These are phyloP conservation scores for Cladosporium sp. DNA, from an alignment of 2,329 filamentous ascomycete species.

Conservation along the genomic window DNA sequence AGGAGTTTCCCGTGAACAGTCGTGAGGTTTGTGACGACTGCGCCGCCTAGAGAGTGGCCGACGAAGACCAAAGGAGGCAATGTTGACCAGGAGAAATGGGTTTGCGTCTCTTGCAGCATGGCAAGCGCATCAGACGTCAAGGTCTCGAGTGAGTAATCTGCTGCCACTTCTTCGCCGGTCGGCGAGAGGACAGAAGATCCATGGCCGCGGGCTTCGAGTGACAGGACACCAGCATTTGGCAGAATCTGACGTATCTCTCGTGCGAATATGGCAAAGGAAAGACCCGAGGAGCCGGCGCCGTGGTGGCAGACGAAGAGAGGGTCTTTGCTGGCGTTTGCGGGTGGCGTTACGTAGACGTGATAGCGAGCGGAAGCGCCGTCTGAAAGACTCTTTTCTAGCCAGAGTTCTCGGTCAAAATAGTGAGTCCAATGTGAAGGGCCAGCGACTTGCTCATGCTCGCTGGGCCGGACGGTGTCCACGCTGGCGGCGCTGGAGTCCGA, in stretches of 20 bases:
- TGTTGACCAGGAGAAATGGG: constrained; percentile 66
- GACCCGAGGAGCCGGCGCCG: constrained; percentile 85
- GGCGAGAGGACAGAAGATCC: constrained; percentile 60
- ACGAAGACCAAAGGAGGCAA: constrained; percentile 76
- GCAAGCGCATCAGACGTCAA: constrained; percentile 68
- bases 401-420: constrained; percentile 87
- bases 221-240: constrained; percentile 77
- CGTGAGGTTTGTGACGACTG: constrained; percentile 81
- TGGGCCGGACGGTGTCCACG: constrained; percentile 46
- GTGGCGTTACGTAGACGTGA: constrained; percentile 86
- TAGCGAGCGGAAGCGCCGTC: constrained; percentile 54
- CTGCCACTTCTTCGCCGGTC: constrained; percentile 37
- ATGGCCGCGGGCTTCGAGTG: constrained; percentile 81
- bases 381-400: constrained; percentile 52
- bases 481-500: constrained; percentile 88
- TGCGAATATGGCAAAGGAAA: constrained; percentile 82
- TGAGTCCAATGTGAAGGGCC: constrained; percentile 78
- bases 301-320: constrained; percentile 93
- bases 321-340: constrained; percentile 55
- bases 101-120: constrained; percentile 63
- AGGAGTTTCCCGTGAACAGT: constrained; percentile 50
- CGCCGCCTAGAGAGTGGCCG: constrained; percentile 89
- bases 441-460: constrained; percentile 38
- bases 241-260: constrained; percentile 72
- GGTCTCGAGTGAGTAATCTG: constrained; percentile 67